phyloP scores from a whole-genome alignment of 371 early-diverging fungal genomes.

The Modicella reniformis region DNA sequence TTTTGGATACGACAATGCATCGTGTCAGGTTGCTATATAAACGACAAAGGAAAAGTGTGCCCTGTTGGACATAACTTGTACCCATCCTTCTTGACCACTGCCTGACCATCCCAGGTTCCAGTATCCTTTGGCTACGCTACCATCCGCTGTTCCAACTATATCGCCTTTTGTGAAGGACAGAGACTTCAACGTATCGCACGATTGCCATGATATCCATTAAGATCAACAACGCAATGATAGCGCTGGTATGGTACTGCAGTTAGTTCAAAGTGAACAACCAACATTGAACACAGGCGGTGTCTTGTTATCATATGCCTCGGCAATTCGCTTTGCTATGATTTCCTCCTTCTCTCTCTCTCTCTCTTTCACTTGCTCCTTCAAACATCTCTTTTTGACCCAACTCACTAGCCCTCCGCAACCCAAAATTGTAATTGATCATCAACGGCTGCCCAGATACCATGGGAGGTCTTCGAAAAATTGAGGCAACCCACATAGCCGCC shows the following conservation, averaged over 20 bases:
- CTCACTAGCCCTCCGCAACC: too few relatives aligned
- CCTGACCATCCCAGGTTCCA: neutral
- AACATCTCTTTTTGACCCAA: too few relatives aligned
- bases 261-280: conserved; percentile 4
- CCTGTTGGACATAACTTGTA: neutral
- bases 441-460: conserved; percentile 33
- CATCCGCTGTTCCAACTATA: neutral
- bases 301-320: too few relatives aligned
- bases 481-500: conserved; percentile 16
- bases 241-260: conserved; percentile 27
- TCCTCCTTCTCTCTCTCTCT: too few relatives aligned
- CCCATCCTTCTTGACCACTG: neutral
- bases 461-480: conserved; percentile 18
- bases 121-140: neutral
- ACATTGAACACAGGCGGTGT: neutral
- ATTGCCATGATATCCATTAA: conserved; percentile 17
- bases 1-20: neutral
- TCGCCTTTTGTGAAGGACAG: too few relatives aligned
- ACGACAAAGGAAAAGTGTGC: neutral
- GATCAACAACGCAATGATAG: conserved; percentile 7
- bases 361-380: too few relatives aligned
- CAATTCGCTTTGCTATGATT: neutral
- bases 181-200: neutral
- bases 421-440: conserved; percentile 34
- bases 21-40: neutral